Percentiles rank a stretch among this genome's conserved stretches.
Conservation (phyloP, 768 basidiomycete species). For the Pilatotrama ljubarskyi region DNA sequence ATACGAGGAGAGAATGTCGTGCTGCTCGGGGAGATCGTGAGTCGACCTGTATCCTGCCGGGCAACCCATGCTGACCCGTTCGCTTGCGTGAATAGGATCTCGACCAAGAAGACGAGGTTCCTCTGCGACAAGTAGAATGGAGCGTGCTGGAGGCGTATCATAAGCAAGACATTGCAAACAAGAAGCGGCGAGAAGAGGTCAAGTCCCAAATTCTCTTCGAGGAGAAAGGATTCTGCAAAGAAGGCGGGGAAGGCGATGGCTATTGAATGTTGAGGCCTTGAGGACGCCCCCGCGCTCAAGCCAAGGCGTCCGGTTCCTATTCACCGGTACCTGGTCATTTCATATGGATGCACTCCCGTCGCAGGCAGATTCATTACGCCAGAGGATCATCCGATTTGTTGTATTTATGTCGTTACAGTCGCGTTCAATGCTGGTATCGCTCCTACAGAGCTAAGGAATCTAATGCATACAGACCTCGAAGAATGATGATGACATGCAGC, state of each 20-base stretch:
- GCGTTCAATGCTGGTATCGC: conserved; percentile 5
- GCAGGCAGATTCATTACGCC: conserved; percentile 43
- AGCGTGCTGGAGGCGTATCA: conserved; percentile 69
- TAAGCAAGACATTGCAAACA: conserved; percentile 67
- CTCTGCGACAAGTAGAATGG: conserved; percentile 74
- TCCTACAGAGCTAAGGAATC: conserved; percentile 5
- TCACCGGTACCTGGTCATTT: neutral
- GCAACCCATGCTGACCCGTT: neutral
- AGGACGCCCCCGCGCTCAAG: neutral
- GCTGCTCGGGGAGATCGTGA: conserved; percentile 91
- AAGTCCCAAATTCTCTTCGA: conserved; percentile 83
- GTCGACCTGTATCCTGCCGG: conserved; percentile 33
- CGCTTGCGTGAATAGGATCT: conserved; percentile 65
- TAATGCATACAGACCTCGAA: conserved; percentile 8
- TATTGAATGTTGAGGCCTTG: conserved; percentile 59
- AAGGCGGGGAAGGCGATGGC: conserved; percentile 95
- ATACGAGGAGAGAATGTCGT: conserved; percentile 99
- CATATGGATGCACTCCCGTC: conserved; percentile 19
- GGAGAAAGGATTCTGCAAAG: conserved; percentile 88
- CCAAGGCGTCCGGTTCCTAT: neutral
- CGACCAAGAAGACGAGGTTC: conserved; percentile 88
- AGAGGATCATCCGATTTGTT: conserved; percentile 20
- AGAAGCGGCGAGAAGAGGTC: conserved; percentile 78
- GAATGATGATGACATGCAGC: neutral
- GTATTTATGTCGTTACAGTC: conserved; percentile 22